Conservation (phyloP, 2,329 filamentous ascomycete species). For the Cercospora berteroae region DNA sequence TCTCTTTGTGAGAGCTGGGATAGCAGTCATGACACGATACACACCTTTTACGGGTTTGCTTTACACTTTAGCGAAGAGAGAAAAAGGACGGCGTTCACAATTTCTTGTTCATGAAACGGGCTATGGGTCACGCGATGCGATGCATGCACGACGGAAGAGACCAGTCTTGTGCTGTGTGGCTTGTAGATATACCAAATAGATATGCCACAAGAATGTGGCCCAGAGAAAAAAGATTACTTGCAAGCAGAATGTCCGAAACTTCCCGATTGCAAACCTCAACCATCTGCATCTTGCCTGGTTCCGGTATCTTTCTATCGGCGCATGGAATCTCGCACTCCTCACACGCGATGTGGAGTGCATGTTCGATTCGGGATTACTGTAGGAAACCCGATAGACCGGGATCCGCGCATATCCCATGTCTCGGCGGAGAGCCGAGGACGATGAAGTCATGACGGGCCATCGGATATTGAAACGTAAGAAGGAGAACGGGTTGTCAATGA, state of each 20-base stretch:
- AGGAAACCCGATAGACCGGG: background rate
- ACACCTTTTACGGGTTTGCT: background rate
- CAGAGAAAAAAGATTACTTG: background rate
- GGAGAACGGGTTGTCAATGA: background rate
- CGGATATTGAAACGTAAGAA: background rate
- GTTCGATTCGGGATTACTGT: background rate
- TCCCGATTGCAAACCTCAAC: background rate
- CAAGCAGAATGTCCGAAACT: background rate
- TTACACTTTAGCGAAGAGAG: conserved; percentile 7
- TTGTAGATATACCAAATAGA: conserved; percentile 4
- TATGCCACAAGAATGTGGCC: background rate
- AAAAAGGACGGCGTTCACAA: background rate
- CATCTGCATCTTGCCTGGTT: background rate
- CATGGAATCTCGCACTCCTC: background rate
- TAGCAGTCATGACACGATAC: background rate
- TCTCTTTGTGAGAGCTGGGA: conserved; percentile 40
- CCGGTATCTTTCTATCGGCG: background rate
- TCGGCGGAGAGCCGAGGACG: background rate
- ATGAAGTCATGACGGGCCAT: background rate
- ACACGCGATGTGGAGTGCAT: background rate
- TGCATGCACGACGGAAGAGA: background rate
- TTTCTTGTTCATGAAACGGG: background rate
- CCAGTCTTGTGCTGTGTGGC: background rate
- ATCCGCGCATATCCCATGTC: background rate
- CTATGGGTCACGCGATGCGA: background rate